Base-by-base conservation (phyloP, 1,139 yeast genomes). In the Komagataea norvegica region DNA sequence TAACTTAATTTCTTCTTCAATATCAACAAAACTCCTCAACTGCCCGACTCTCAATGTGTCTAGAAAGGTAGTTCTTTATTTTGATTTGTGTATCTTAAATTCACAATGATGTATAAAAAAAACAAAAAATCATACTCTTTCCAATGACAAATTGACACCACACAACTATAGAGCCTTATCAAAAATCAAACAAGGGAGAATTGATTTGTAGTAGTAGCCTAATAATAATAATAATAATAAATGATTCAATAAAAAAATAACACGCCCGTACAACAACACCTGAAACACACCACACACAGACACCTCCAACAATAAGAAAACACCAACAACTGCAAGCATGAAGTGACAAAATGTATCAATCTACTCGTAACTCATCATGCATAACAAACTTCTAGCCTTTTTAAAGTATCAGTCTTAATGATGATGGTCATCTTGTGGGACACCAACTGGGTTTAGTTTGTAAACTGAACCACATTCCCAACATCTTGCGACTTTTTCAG, bases 401-500 rank as follows among this genome's bases (percentile, higher is more conserved):
- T 25, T 14, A 31, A 24, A n/a, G n/a, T n/a, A n/a, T n/a, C 18
- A 24, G 14, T 25, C 29, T 30, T 36, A 35, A 26, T 49, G 51
- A 45, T 61, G 68, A 56, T 76, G 79, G 54, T 72, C 74, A 61
- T 74, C 80, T 56, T 66, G 74, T 55, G 84, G 83, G 55, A 81
- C 86, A 64, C 96, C 96, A 59, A 89, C 77, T 70, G 81, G 83
- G 70, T 88, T 86, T 56, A 91, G 70, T 59, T 84, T 79, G 75
- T 83, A 89, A 54, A 88, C 95, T 54, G 89, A 82, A 65, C 99
- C 99, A 67, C 97, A 91, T 66, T 89, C 96, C 95, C 96, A 87
- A 73, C 97, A 93, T 79, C 99, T 88, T 52, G 86, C 86, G 50
- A 81, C 81, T 67, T 84, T 71, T 41, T 77, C 86, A 51, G 74